Evolutionary conservation across 2,329 filamentous ascomycete species (phyloP).

Genomic region (Sclerotinia trifoliorum): DNA sequence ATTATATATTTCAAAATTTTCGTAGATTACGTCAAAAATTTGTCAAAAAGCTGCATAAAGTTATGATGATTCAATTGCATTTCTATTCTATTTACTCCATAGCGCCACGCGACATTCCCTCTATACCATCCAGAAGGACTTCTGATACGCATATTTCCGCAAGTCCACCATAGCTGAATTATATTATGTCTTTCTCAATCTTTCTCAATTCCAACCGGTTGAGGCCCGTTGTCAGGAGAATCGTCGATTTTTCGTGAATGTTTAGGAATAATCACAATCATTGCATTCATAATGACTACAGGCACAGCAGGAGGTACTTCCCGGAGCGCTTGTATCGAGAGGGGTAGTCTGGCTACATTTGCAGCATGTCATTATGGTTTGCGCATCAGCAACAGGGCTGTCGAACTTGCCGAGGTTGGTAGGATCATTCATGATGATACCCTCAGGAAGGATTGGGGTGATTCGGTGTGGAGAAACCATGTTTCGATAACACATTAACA

Average conservation of each 20-base stretch:
- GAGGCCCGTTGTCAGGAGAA: no score
- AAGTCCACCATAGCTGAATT: not conserved
- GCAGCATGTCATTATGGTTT: constrained; percentile 15
- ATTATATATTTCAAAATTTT: not conserved
- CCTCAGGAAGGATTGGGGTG: not conserved
- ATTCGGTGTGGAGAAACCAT: not conserved
- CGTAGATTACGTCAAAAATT: not conserved
- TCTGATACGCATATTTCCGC: not conserved
- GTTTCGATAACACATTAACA: not conserved
- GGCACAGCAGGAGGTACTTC: not conserved
- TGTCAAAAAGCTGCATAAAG: not conserved
- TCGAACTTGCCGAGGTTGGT: not conserved
- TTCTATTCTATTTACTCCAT: not conserved
- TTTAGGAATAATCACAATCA: constrained; percentile 17
- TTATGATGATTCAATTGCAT: not conserved
- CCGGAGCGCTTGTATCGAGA: not conserved
- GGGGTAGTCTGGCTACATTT: not conserved
- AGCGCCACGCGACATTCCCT: not conserved
- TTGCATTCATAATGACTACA: constrained; percentile 23
- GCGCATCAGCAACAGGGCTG: not conserved
- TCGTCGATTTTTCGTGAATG: not conserved
- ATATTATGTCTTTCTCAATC: not conserved
- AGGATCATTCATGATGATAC: not conserved
- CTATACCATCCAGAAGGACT: not conserved
- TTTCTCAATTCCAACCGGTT: not conserved